These are phyloP conservation scores for Trichosporon ovoides DNA, from an alignment of 1,284 basidiomycete genomes.

Conservation along the genomic window DNA sequence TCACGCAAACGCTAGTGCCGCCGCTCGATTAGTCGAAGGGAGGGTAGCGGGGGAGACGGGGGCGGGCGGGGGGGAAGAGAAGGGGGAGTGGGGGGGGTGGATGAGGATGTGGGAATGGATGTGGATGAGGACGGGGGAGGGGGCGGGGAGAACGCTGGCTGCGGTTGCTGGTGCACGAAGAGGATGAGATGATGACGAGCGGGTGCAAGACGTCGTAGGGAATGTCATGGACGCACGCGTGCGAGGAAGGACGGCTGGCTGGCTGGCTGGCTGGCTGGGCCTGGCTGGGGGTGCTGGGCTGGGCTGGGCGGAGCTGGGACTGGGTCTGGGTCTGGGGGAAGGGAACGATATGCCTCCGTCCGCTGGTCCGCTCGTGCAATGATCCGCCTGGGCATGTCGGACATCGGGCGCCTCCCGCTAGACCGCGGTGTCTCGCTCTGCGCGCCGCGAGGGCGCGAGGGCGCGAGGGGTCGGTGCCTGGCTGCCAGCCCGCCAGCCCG, in stretches of 20 bases:
- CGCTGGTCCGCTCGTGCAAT: no score
- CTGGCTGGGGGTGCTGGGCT: no score
- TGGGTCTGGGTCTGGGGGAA: no score
- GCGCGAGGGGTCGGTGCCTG: no score
- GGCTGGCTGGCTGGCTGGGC: no score
- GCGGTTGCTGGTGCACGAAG: slow-evolving; percentile 2
- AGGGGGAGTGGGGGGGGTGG: neutral
- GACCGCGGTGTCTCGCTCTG: no score
- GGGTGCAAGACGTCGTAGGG: neutral
- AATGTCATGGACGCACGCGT: slow-evolving; percentile 6
- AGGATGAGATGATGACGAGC: slow-evolving; percentile 7
- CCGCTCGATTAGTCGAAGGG: slow-evolving; percentile 4
- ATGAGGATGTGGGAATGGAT: neutral
- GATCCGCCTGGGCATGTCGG: no score
- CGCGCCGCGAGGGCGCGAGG: no score
- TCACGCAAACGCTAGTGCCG: slow-evolving; percentile 6
- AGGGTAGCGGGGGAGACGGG: neutral
- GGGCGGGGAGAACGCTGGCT: neutral
- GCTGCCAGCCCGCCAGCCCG: no score
- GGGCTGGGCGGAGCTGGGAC: no score
- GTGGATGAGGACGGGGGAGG: neutral
- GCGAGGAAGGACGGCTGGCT: neutral
- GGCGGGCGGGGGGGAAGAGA: neutral
- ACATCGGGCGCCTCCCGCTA: no score
- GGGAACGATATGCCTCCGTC: no score